Percentiles rank a stretch among this genome's conserved stretches.
Evolutionary conservation across 2,329 filamentous ascomycete species (phyloP).

Genomic region (Colletotrichum coccodes): DNA sequence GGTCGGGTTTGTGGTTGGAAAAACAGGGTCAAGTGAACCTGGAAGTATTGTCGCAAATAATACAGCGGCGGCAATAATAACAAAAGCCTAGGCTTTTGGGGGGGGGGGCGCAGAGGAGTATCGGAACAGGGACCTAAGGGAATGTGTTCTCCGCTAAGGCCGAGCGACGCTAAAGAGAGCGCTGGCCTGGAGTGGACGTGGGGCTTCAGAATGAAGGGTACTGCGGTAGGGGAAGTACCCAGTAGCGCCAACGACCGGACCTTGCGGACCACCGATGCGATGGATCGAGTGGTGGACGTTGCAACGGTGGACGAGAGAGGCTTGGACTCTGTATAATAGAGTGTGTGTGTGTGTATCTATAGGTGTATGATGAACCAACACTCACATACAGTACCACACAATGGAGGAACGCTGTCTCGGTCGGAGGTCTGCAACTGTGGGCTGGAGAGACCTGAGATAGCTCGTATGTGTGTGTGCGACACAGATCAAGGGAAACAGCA

Average conservation of each 20-base stretch:
- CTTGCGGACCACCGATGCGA: conserved; percentile 7
- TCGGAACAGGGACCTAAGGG: background rate
- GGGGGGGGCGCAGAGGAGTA: background rate
- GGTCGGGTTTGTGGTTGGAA: background rate
- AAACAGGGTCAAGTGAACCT: background rate
- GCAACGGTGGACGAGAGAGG: background rate
- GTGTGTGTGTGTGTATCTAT: background rate
- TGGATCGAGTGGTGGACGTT: background rate
- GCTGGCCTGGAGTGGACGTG: background rate
- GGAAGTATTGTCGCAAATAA: background rate
- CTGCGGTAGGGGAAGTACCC: background rate
- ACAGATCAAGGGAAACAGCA: background rate
- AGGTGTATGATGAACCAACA: background rate
- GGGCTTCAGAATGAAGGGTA: background rate
- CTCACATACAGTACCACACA: background rate
- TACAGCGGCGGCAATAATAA: background rate
- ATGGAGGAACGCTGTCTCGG: background rate
- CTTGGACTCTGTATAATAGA: background rate
- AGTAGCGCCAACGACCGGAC: background rate
- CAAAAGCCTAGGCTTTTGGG: background rate
- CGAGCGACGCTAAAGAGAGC: conserved; percentile 5
- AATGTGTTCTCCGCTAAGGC: conserved; percentile 14
- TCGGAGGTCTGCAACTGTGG: background rate
- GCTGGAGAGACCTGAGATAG: background rate
- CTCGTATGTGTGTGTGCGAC: background rate